These are phyloP conservation scores for Suillus lakei DNA, from an alignment of 768 basidiomycete genomes.

Conservation along the genomic window DNA sequence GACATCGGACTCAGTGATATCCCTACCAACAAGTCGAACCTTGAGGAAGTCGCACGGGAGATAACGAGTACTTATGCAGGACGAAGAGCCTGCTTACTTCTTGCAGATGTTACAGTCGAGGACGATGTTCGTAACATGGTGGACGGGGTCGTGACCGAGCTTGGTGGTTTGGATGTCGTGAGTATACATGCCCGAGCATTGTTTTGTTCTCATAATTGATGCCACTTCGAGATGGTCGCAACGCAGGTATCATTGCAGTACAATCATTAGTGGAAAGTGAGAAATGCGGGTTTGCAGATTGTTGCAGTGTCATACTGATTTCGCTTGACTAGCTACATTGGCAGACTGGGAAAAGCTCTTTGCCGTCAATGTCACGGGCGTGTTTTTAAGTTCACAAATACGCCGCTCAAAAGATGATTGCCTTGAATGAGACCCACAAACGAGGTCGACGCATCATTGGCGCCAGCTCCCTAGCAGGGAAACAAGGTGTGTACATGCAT, in stretches of 20 bases:
- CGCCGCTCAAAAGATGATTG: slow-evolving; percentile 44
- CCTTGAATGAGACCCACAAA: slow-evolving; percentile 32
- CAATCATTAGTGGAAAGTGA: slow-evolving; percentile 20
- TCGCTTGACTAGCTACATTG: slow-evolving; percentile 22
- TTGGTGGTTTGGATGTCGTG: slow-evolving; percentile 56
- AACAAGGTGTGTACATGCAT: slow-evolving; percentile 1
- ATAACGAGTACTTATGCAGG: slow-evolving; percentile 32
- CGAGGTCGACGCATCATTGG: slow-evolving; percentile 43
- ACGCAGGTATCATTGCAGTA: slow-evolving; percentile 21
- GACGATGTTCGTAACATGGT: slow-evolving; percentile 47
- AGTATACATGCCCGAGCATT: slow-evolving; percentile 15
- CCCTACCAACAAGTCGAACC: slow-evolving; percentile 21
- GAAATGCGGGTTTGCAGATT: not conserved
- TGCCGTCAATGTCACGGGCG: slow-evolving; percentile 40
- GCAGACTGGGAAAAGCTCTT: slow-evolving; percentile 37
- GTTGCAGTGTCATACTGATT: not conserved
- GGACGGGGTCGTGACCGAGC: slow-evolving; percentile 25
- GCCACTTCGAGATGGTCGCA: slow-evolving; percentile 27
- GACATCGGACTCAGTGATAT: slow-evolving; percentile 38
- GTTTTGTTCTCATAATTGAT: no score
- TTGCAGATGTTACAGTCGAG: slow-evolving; percentile 49
- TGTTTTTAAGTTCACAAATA: slow-evolving; percentile 40
- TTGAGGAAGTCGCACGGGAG: slow-evolving; percentile 29
- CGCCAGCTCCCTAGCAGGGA: slow-evolving; percentile 35
- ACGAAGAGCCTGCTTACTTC: slow-evolving; percentile 24